A percentile compares a stretch with the other conserved stretches of the same genome.
phyloP scores from a whole-genome alignment of 805 yeast species.

The Starmerella bacillaris region DNA sequence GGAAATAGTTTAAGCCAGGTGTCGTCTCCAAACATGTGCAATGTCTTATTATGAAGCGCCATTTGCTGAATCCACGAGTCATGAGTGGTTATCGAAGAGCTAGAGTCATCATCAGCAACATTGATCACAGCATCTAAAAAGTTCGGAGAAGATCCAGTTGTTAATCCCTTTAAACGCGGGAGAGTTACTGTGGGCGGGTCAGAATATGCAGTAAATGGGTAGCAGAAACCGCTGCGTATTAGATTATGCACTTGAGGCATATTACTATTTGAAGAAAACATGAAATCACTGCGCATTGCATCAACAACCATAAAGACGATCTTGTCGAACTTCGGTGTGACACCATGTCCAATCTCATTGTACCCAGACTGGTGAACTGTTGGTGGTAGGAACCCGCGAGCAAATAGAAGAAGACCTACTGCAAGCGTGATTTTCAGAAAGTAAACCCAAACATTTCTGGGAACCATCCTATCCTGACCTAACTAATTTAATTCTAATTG shows the following conservation, averaged over 20 bases:
- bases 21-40: conserved; percentile 91
- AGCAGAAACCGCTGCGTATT: conserved; percentile 46
- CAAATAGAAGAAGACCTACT: conserved; percentile 42
- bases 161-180: conserved; percentile 54
- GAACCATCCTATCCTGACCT: too few species aligned
- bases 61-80: conserved; percentile 82
- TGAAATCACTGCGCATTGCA: conserved; percentile 78
- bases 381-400: conserved; percentile 82
- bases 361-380: conserved; percentile 55
- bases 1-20: conserved; percentile 93
- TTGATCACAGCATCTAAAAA: conserved; percentile 87
- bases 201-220: conserved; percentile 81
- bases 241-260: conserved; percentile 52
- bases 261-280: conserved; percentile 45
- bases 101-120: conserved; percentile 74
- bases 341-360: conserved; percentile 9
- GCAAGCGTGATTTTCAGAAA: conserved; percentile 25
- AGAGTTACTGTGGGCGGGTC: conserved; percentile 94
- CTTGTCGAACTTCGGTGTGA: conserved; percentile 37
- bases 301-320: conserved; percentile 75
- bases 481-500: too few species aligned
- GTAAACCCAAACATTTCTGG: too few species aligned
- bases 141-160: conserved; percentile 88
- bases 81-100: conserved; percentile 48
- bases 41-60: conserved; percentile 24